phyloP scores from a whole-genome alignment of 2,329 filamentous ascomycete species.

The Bipolaris oryzae region DNA sequence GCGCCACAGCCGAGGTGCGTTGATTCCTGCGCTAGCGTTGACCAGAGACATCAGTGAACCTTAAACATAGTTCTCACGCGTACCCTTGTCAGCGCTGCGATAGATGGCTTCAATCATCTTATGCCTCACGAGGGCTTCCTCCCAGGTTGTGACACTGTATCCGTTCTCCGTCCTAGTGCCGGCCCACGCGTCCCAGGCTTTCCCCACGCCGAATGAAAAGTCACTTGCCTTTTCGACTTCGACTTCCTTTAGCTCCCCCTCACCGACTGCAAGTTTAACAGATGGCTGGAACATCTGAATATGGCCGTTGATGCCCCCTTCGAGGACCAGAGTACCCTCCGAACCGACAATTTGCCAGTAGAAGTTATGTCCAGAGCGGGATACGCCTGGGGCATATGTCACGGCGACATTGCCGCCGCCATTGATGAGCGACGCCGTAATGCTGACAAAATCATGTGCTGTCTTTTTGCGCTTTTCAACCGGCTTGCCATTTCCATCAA shows the following conservation, averaged over 20 bases:
- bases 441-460: constrained; percentile 36
- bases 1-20: background rate
- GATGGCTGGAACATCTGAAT: constrained; percentile 54
- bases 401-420: constrained; percentile 35
- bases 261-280: constrained; percentile 38
- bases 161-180: constrained; percentile 35
- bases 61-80: constrained; percentile 38
- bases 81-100: constrained; percentile 39
- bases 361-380: constrained; percentile 35
- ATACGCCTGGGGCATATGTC: constrained; percentile 28
- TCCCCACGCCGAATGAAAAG: constrained; percentile 59
- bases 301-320: constrained; percentile 33
- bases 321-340: constrained; percentile 42
- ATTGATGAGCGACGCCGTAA: constrained; percentile 27
- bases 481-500: constrained; percentile 28
- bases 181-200: constrained; percentile 63
- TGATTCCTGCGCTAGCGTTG: background rate
- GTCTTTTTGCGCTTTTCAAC: constrained; percentile 31
- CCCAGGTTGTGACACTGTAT: constrained; percentile 37
- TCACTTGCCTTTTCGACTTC: constrained; percentile 58
- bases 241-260: constrained; percentile 47
- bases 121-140: constrained; percentile 44
- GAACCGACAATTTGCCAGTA: constrained; percentile 49
- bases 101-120: constrained; percentile 48
- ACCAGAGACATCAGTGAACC: background rate